A percentile compares a stretch with the other conserved stretches of the same genome.
Conservation (phyloP, 148 eudicot genomes). For the Gaultheria prostrata region DNA sequence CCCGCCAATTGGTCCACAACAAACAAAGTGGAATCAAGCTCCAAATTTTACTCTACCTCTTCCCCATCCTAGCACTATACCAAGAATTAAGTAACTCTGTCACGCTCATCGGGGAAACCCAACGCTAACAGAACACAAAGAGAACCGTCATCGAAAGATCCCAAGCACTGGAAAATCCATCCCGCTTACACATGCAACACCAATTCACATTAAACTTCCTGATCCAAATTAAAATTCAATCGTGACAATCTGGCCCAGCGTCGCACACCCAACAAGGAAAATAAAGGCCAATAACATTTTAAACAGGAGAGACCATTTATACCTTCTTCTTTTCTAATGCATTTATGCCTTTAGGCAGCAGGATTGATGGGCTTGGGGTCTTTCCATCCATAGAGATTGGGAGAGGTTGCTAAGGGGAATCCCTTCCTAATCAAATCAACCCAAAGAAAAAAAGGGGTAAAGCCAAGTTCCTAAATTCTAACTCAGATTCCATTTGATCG, state of each 20-base stretch:
- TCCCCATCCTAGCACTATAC: background rate
- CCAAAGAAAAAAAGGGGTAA: background rate
- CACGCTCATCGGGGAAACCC: background rate
- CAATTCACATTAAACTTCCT: background rate
- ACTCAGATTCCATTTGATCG: background rate
- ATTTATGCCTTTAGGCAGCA: background rate
- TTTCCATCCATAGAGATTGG: background rate
- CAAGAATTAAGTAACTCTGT: background rate
- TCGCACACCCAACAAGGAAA: background rate
- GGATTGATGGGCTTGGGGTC: background rate
- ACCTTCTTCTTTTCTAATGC: background rate
- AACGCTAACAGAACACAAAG: background rate
- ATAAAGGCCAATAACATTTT: background rate
- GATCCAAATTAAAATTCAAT: background rate
- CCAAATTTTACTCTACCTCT: background rate
- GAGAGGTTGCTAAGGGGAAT: background rate
- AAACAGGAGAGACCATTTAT: conserved; percentile 1
- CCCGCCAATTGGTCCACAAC: background rate
- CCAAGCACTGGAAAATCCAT: background rate
- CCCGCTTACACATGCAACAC: background rate
- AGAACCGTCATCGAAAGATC: background rate
- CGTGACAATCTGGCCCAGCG: background rate
- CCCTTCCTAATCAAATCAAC: background rate
- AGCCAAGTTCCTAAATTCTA: background rate
- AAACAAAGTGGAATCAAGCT: background rate